phyloP scores from a whole-genome alignment of 495 filamentous ascomycete genomes.

The Echria macrotheca region DNA sequence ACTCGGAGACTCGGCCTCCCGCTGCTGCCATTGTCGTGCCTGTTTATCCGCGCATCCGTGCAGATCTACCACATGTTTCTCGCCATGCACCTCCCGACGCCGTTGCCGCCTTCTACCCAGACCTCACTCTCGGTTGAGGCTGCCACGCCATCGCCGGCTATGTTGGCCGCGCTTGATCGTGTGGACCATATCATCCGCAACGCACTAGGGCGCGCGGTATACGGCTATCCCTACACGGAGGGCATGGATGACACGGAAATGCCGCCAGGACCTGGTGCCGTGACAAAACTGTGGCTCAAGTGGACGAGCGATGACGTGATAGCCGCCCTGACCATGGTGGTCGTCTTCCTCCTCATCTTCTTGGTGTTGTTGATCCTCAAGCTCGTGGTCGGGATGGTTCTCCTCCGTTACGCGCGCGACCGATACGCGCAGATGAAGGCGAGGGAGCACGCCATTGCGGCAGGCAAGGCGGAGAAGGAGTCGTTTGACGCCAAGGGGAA shows the following conservation, averaged over 20 bases:
- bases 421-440: slow-evolving; percentile 77
- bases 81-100: slow-evolving; percentile 70
- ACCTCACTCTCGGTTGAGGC: slow-evolving; percentile 54
- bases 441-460: slow-evolving; percentile 49
- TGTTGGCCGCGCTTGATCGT: slow-evolving; percentile 65
- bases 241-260: slow-evolving; percentile 12
- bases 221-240: slow-evolving; percentile 40
- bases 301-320: slow-evolving; percentile 60
- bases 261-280: not conserved
- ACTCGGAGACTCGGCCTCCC: slow-evolving; percentile 87
- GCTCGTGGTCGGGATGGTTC: slow-evolving; percentile 74
- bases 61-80: slow-evolving; percentile 99
- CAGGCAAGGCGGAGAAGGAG: slow-evolving; percentile 44
- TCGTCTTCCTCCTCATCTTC: slow-evolving; percentile 75
- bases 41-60: slow-evolving; percentile 90
- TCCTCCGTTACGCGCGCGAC: slow-evolving; percentile 67
- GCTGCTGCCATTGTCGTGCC: slow-evolving; percentile 84
- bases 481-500: slow-evolving; percentile 63
- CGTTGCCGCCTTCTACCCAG: slow-evolving; percentile 62
- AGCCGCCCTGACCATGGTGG: slow-evolving; percentile 62
- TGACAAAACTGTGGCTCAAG: slow-evolving; percentile 27
- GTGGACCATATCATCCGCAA: slow-evolving; percentile 70
- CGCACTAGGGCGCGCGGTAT: slow-evolving; percentile 63
- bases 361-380: slow-evolving; percentile 75
- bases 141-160: slow-evolving; percentile 56